phyloP scores from a whole-genome alignment of 495 filamentous ascomycete species.

The Hypoxylon perforatum region DNA sequence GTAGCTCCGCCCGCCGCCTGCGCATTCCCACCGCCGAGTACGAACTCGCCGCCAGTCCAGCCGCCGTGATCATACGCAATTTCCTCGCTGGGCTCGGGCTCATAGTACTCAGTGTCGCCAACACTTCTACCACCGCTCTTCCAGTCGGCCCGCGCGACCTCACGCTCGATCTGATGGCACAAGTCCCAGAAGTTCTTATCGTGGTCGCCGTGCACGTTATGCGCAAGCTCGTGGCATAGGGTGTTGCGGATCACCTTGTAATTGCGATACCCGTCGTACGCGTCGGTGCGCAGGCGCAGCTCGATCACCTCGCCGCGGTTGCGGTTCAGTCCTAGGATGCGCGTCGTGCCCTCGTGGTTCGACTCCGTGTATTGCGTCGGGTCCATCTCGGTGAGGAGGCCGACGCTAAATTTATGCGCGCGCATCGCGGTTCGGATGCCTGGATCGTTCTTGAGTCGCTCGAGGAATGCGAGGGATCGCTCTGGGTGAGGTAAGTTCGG shows the following conservation, averaged over 20 bases:
- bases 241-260: conserved; percentile 91
- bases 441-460: conserved; percentile 81
- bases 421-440: conserved; percentile 87
- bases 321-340: conserved; percentile 87
- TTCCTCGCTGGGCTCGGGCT: conserved; percentile 65
- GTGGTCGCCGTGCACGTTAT: conserved; percentile 87
- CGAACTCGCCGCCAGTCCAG: conserved; percentile 89
- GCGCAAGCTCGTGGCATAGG: conserved; percentile 93
- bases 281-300: conserved; percentile 88
- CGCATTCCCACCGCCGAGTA: conserved; percentile 70
- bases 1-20: conserved; percentile 4
- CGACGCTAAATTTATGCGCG: conserved; percentile 86
- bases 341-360: conserved; percentile 72
- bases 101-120: conserved; percentile 76
- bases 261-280: conserved; percentile 91
- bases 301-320: conserved; percentile 93
- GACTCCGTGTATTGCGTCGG: conserved; percentile 78
- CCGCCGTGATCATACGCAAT: conserved; percentile 79
- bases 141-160: conserved; percentile 85
- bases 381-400: conserved; percentile 93
- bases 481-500: conserved; percentile 79
- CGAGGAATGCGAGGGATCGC: conserved; percentile 75
- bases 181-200: conserved; percentile 90
- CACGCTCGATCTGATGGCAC: conserved; percentile 83
- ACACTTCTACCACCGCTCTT: conserved; percentile 71